phyloP scores from a whole-genome alignment of 148 eudicot species.

The Talinum fruticosum region DNA sequence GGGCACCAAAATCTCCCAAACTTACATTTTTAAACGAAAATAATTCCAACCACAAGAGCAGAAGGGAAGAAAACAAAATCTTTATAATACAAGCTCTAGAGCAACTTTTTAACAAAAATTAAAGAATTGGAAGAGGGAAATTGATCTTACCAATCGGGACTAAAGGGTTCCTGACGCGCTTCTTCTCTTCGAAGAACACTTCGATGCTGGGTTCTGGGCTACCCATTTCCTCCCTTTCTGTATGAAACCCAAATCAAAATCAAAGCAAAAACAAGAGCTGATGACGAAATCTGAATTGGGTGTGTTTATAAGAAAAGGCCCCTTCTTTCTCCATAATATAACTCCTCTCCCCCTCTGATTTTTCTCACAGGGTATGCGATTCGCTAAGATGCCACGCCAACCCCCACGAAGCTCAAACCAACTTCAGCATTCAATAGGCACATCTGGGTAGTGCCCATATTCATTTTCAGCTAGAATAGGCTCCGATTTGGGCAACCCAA shows the following conservation, averaged over 20 bases:
- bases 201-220: slow-evolving; percentile 38
- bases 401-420: neutral
- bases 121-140: too few relatives aligned
- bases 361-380: neutral
- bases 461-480: neutral
- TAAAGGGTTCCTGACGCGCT: slow-evolving; percentile 65
- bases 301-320: neutral
- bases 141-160: slow-evolving; percentile 61
- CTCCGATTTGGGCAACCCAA: neutral
- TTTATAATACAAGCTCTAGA: too few relatives aligned
- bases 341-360: neutral
- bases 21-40: too few relatives aligned
- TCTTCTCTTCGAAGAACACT: slow-evolving; percentile 46
- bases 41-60: too few relatives aligned
- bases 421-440: neutral
- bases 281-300: neutral
- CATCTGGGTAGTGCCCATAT: neutral
- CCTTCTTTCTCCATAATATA: neutral
- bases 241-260: neutral
- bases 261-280: neutral
- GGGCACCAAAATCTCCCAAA: neutral
- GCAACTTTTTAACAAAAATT: too few relatives aligned
- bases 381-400: neutral
- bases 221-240: slow-evolving; percentile 18
- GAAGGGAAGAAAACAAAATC: too few relatives aligned